A percentile compares a stretch with the other conserved stretches of the same genome.
Conservation (phyloP, 2,329 filamentous ascomycete genomes). For the Sclerotinia minor region DNA sequence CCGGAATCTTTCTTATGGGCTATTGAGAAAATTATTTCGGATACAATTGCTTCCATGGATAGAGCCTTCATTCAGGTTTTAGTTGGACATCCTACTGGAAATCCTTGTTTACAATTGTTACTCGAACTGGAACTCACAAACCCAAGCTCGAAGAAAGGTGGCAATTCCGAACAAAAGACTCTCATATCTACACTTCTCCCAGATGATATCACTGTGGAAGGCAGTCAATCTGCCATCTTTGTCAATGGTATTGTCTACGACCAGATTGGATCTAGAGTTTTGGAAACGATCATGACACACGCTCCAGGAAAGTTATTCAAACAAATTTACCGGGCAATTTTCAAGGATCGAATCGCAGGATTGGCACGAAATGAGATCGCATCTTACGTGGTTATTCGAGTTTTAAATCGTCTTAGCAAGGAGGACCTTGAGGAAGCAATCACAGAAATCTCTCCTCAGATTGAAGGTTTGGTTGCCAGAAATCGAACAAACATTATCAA, state of each 20-base stretch:
- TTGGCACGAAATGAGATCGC: constrained; percentile 88
- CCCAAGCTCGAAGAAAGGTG: constrained; percentile 65
- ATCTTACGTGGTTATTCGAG: constrained; percentile 79
- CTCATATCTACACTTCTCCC: constrained; percentile 78
- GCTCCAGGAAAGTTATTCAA: constrained; percentile 91
- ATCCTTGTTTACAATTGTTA: constrained; percentile 88
- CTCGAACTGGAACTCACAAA: constrained; percentile 81
- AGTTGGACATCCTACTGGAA: constrained; percentile 85
- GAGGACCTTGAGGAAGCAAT: constrained; percentile 79
- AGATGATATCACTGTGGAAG: constrained; percentile 72
- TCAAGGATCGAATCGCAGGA: constrained; percentile 76
- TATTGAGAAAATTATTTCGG: constrained; percentile 77
- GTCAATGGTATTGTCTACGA: constrained; percentile 88
- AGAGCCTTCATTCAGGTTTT: constrained; percentile 78
- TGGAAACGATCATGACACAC: constrained; percentile 81
- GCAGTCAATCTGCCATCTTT: constrained; percentile 73
- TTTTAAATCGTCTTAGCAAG: constrained; percentile 80
- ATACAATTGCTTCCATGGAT: constrained; percentile 74
- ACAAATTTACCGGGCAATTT: constrained; percentile 74
- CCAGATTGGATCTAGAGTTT: constrained; percentile 80
- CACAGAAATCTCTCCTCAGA: constrained; percentile 68
- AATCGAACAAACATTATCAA: constrained; percentile 77
- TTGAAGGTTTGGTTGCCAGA: constrained; percentile 71
- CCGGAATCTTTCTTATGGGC: constrained; percentile 77
- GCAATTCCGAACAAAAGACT: constrained; percentile 51